Percentiles rank a stretch among this genome's conserved stretches.
Evolutionary conservation across 352 stramenopile species (phyloP).

Genomic region (Globisporangium abappressorium): DNA sequence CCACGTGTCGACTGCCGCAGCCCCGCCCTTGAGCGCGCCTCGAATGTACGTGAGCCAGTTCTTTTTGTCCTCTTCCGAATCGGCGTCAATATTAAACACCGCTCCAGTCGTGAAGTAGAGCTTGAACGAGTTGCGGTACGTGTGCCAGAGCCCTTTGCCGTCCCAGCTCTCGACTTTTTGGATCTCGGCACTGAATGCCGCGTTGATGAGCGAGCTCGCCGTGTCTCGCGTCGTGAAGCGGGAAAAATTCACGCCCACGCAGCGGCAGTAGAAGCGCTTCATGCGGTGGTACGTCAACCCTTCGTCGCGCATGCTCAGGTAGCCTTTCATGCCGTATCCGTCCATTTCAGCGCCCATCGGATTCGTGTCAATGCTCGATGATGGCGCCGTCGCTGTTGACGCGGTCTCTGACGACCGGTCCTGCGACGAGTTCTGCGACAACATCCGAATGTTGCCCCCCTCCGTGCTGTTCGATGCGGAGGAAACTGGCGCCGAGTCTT

Average conservation of each 20-base stretch:
- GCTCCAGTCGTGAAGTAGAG: constrained; percentile 67
- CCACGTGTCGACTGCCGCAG: constrained; percentile 40
- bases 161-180: constrained; percentile 83
- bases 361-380: constrained; percentile 7
- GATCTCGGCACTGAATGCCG: constrained; percentile 65
- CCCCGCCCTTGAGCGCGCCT: constrained; percentile 42
- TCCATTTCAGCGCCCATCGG: constrained; percentile 48
- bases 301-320: constrained; percentile 79
- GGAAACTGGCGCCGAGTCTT: not conserved
- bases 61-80: constrained; percentile 77
- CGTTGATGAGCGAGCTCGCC: constrained; percentile 56
- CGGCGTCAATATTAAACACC: constrained; percentile 77
- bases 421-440: constrained; percentile 10
- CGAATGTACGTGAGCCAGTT: constrained; percentile 82
- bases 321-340: constrained; percentile 70
- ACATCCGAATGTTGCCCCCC: not conserved
- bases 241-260: constrained; percentile 76
- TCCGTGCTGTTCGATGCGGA: not conserved
- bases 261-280: constrained; percentile 82
- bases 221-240: constrained; percentile 67
- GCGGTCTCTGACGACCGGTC: constrained; percentile 2
- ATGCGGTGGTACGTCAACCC: constrained; percentile 84
- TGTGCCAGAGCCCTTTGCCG: constrained; percentile 76
- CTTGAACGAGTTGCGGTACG: constrained; percentile 85
- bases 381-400: not conserved